Percentiles rank a stretch among this genome's conserved stretches.
Evolutionary conservation across 768 basidiomycete species (phyloP).

Genomic region (Russula lepida): DNA sequence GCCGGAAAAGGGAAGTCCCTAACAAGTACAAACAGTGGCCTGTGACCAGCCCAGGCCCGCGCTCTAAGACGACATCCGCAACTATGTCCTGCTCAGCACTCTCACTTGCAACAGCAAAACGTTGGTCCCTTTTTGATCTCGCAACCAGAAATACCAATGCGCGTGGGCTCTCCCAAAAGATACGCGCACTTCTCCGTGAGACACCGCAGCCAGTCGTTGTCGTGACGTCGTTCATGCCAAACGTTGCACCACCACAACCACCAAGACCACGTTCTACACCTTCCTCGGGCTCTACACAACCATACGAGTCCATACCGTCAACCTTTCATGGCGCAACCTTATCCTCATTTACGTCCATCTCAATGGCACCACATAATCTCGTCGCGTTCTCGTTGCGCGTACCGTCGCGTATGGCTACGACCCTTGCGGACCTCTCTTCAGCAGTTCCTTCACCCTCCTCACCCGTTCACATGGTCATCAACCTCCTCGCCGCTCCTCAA

Average conservation of each 20-base stretch:
- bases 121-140: not conserved
- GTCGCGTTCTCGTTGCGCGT: constrained; percentile 85
- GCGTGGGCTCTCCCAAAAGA: constrained; percentile 5
- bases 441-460: constrained; percentile 12
- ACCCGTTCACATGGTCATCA: constrained; percentile 60
- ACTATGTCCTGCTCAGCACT: not conserved
- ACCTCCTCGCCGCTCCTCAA: constrained; percentile 68
- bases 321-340: constrained; percentile 84
- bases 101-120: not conserved
- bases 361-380: constrained; percentile 81
- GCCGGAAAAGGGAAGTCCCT: too few species aligned
- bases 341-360: constrained; percentile 87
- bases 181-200: constrained; percentile 59
- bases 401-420: constrained; percentile 78
- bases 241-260: not conserved
- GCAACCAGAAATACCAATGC: not conserved
- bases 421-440: constrained; percentile 33
- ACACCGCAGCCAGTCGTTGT: constrained; percentile 83
- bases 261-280: not conserved
- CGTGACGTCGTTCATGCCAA: constrained; percentile 60
- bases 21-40: too few species aligned
- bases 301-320: not conserved
- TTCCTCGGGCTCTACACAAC: not conserved
- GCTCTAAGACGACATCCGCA: too few species aligned
- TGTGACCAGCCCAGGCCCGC: too few species aligned